Conservation (phyloP, 306 rosid genomes). For the Acacia melanoxylon region DNA sequence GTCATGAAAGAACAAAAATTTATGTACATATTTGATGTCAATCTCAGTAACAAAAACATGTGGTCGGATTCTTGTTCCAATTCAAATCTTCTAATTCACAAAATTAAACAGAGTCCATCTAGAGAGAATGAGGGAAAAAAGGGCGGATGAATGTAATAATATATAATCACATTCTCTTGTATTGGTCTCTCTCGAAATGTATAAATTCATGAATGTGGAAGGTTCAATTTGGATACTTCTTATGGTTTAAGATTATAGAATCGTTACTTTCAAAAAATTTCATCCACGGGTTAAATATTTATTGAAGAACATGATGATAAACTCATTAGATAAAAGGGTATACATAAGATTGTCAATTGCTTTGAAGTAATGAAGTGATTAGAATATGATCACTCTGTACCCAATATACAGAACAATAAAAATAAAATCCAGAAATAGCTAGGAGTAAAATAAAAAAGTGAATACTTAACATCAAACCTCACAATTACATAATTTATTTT, state of each 20-base stretch:
- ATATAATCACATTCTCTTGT: not conserved
- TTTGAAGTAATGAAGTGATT: slow-evolving; percentile 1
- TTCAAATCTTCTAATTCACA: not conserved
- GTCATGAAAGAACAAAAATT: not conserved
- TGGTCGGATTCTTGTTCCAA: not conserved
- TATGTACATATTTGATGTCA: not conserved
- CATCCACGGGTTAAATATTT: not conserved
- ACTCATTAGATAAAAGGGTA: not conserved
- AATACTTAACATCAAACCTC: not conserved
- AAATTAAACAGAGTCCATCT: not conserved
- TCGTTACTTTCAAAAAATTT: not conserved
- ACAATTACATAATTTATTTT: not conserved
- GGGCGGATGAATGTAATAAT: not conserved
- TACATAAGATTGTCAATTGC: not conserved
- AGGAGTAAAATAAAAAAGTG: slow-evolving; percentile 5
- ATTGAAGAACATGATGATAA: not conserved
- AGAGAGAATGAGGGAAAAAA: not conserved
- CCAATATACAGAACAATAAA: not conserved
- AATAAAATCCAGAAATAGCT: not conserved
- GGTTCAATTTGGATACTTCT: not conserved
- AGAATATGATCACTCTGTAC: not conserved
- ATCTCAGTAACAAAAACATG: not conserved
- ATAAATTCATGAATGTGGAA: not conserved
- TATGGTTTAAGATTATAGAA: not conserved
- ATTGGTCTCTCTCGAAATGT: not conserved